Evolutionary conservation across 2,329 filamentous ascomycete genomes (phyloP), one percentile per base, ranked within the genome.

Genomic region (Scedosporium aurantiacum): DNA sequence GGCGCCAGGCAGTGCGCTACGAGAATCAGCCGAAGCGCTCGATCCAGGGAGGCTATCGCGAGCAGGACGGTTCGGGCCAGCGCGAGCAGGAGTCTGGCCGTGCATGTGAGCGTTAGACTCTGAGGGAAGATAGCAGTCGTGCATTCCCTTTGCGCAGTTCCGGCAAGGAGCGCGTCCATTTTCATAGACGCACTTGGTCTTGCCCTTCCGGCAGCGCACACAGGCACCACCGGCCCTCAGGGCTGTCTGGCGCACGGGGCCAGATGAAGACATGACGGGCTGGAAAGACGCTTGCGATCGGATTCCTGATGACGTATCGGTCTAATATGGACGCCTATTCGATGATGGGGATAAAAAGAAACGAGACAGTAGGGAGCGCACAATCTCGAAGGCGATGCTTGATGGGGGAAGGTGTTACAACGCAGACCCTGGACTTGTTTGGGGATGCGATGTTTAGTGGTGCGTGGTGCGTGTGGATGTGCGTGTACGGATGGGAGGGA

Each of bases 141-240:
- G 82, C 79, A 84, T 80, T 63, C 82, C 82, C 71, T 85, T 85
- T 57, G 81, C 80, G 72, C 82, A 85, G 72, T 85, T 85, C 70
- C 82, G 82, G 75, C 82, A 85, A 12, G 82, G 82, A n/a, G 81
- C 79, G 69, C 81, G 77, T 59, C 81, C 82, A 67, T 82, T 84
- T 64, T 84, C 82, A 73, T 85, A 85, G 67, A 84, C 82, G 64
- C 82, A 85, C 68, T 84, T 84, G 60, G 82, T 85, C 72, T 85
- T 85, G 73, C 82, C 82, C 69, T 84, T 85, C 70, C 82, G 81
- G 72, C 82, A 85, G 71, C 82, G 81, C 66, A 84, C 82, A 66
- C 82, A 85, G 67, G 82, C 82, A 67, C 81, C 82, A 69, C 82
- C 82, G 70, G 82, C 82, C 69, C 82, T 77, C 61, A 84, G 79